These are phyloP conservation scores for Candida odintsovae DNA, from an alignment of 805 yeast species.

Conservation along the genomic window DNA sequence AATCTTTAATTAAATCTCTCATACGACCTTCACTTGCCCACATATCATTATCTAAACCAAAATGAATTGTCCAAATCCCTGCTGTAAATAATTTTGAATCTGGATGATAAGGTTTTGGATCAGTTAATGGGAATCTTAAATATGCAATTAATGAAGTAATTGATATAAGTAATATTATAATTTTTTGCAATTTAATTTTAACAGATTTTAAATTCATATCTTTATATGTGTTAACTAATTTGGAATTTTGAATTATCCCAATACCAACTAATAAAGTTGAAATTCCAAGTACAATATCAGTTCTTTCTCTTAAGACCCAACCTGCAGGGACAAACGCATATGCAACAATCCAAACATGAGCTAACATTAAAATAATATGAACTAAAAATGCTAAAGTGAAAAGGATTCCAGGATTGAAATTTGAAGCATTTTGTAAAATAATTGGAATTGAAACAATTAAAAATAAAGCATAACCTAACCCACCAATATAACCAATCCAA, in stretches of 20 bases:
- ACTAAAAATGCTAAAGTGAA: conserved; percentile 45
- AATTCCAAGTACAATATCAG: conserved; percentile 61
- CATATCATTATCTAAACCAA: conserved; percentile 95
- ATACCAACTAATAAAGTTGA: conserved; percentile 48
- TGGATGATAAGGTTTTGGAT: conserved; percentile 65
- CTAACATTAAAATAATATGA: conserved; percentile 55
- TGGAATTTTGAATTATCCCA: conserved; percentile 37
- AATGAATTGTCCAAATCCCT: conserved; percentile 98
- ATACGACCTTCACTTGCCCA: conserved; percentile 94
- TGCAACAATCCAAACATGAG: conserved; percentile 95
- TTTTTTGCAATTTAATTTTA: conserved; percentile 14
- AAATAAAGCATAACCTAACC: conserved; percentile 57
- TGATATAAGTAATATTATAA: conserved; percentile 34
- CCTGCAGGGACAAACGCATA: conserved; percentile 98
- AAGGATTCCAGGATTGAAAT: conserved; percentile 49
- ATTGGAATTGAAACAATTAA: conserved; percentile 61
- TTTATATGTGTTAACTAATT: too few species aligned
- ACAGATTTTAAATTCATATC: conserved; percentile 7
- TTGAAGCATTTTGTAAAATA: conserved; percentile 50
- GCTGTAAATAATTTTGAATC: conserved; percentile 73
- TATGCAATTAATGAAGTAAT: conserved; percentile 48
- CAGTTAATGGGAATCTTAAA: conserved; percentile 49
- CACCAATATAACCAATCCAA: conserved; percentile 77
- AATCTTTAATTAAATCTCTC: conserved; percentile 75
- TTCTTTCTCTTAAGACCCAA: conserved; percentile 77